Base-by-base conservation (phyloP, 2,329 filamentous ascomycete species). In the Alternaria sp. region DNA sequence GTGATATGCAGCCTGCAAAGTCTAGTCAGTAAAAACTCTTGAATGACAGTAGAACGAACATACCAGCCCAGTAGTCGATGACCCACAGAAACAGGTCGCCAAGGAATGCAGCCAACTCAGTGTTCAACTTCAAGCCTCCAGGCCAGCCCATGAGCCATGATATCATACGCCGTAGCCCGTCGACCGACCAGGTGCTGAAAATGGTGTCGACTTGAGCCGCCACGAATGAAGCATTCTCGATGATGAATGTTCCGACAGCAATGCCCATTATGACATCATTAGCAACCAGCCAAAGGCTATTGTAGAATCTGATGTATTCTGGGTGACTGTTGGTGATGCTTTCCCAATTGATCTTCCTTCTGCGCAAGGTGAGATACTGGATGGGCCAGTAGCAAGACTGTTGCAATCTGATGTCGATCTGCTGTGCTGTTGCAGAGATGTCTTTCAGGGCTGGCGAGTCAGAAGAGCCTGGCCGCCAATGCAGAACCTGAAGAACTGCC, bases 311-410 rank as follows among this genome's bases (percentile, higher is more conserved):
- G 68, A 99, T 99, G 78, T 99, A 99, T 78, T 99, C 95, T 0
- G 94, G 93, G 78, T 99, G 94, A 71, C 91, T 97, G 49, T 91
- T 95, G 0, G 94, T 97, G 57, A 98, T 91, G 76, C 94, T 98
- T 60, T 93, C 92, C 94, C 95, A 98, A 70, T 97, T 93, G 64
- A 90, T 89, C 75, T 97, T 96, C 40, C 94, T 86, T 74, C 92
- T 89, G n/a, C 94, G 90, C 48, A 99, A 80, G 16, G 93, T 98
- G 44, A 94, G 86, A 75, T 98, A 97, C 78, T 99, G 94, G 80
- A 97, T 93, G 2, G 95, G 96, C 94, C 94, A 98, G 78, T 99
- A 99, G 80, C 94, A 98, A 75, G 98, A 98, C 76, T 99, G 95
- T 76, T 98, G 93, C 22, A 99, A 85, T 5, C 95, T 91, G 66